Evolutionary conservation across 257 asterid genomes (phyloP).

Genomic region (Solanum boliviense): DNA sequence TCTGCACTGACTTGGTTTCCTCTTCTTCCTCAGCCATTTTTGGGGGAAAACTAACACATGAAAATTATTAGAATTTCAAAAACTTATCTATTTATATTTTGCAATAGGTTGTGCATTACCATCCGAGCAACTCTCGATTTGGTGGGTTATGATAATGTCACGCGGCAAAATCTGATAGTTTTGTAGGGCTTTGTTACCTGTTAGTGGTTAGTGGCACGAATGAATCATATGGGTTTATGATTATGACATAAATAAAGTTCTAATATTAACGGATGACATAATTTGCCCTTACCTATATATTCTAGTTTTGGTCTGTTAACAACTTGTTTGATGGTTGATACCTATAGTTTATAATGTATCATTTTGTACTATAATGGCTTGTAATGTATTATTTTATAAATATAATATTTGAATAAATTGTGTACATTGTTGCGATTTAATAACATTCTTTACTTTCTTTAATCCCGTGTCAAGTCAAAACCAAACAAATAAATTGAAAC

Average conservation of each 20-base stretch:
- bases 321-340: neutral
- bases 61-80: too few relatives aligned
- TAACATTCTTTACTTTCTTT: too few relatives aligned
- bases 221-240: neutral
- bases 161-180: neutral
- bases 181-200: too few relatives aligned
- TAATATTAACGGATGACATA: neutral
- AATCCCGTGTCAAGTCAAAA: neutral
- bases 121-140: too few relatives aligned
- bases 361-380: neutral
- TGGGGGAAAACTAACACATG: neutral
- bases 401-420: neutral
- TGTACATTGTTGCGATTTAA: neutral
- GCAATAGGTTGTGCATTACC: too few relatives aligned
- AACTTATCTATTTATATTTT: too few relatives aligned
- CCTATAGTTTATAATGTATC: neutral
- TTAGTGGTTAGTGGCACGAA: too few relatives aligned
- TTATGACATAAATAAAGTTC: too few relatives aligned
- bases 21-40: slow-evolving; percentile 18
- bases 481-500: too few relatives aligned
- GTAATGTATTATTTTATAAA: too few relatives aligned
- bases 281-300: too few relatives aligned
- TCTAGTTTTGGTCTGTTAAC: neutral
- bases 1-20: neutral
- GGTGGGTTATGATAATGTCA: neutral